These are phyloP conservation scores for Aspergillus awamori DNA, from an alignment of 2,329 filamentous ascomycete genomes.

Conservation along the genomic window DNA sequence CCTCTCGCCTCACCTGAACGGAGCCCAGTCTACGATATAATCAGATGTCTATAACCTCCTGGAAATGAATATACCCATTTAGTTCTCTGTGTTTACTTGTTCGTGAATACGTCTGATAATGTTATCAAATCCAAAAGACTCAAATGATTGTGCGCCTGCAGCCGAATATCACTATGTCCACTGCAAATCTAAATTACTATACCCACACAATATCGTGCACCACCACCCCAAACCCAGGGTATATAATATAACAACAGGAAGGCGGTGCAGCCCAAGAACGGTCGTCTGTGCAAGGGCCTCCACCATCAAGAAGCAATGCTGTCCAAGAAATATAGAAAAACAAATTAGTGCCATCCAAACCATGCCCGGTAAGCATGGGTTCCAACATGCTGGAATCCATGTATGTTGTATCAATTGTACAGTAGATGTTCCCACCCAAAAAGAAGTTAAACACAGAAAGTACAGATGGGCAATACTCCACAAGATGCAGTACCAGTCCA, in stretches of 20 bases:
- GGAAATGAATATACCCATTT: conserved; percentile 10
- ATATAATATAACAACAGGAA: conserved; percentile 12
- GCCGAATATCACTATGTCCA: conserved; percentile 3
- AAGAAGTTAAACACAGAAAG: conserved; percentile 7
- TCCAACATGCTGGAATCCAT: not conserved
- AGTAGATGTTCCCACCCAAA: conserved; percentile 11
- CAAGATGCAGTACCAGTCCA: conserved; percentile 5
- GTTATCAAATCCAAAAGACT: not conserved
- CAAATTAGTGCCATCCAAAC: conserved; percentile 5
- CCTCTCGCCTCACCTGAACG: no score
- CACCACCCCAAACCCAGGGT: conserved; percentile 10
- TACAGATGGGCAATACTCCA: conserved; percentile 12
- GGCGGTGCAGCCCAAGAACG: not conserved
- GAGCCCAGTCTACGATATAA: not conserved
- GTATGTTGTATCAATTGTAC: conserved; percentile 18
- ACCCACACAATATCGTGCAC: conserved; percentile 6
- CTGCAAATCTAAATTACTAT: conserved; percentile 10
- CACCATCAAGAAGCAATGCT: not conserved
- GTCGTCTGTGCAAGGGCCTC: conserved; percentile 3
- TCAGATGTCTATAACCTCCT: conserved; percentile 10
- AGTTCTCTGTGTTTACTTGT: not conserved
- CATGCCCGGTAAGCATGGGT: not conserved
- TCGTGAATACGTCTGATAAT: not conserved
- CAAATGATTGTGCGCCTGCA: not conserved
- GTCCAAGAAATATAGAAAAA: not conserved